A percentile compares a stretch with the other conserved stretches of the same genome.
phyloP scores from a whole-genome alignment of 208 protist species.

The Acanthamoeba polyphaga region DNA sequence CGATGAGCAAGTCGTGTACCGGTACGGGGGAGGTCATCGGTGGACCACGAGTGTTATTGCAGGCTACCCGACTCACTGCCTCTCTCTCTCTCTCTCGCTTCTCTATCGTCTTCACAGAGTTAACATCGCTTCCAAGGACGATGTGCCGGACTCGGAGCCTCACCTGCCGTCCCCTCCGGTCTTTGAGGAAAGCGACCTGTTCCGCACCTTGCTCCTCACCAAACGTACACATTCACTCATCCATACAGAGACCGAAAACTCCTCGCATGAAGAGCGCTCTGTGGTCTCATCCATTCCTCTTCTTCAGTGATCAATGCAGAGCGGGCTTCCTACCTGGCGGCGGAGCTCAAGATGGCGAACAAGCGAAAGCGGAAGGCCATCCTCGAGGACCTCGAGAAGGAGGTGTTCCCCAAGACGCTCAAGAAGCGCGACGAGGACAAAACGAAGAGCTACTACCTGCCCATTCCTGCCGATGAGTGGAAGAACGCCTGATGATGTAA shows the following conservation, averaged over 20 bases:
- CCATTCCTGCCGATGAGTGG: background rate
- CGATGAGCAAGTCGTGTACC: background rate
- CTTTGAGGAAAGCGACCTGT: constrained; percentile 44
- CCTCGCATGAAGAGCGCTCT: background rate
- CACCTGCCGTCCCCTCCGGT: background rate
- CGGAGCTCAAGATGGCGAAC: constrained; percentile 55
- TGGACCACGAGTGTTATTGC: background rate
- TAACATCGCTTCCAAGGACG: constrained; percentile 38
- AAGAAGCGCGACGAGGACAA: constrained; percentile 63
- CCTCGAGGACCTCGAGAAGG: constrained; percentile 43
- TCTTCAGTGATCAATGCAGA: constrained; percentile 40
- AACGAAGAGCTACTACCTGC: constrained; percentile 41
- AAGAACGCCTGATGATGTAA: background rate
- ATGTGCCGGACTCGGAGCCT: constrained; percentile 15
- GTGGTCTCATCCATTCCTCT: background rate
- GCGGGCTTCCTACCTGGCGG: constrained; percentile 35
- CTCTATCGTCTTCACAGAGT: background rate
- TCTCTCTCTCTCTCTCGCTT: background rate
- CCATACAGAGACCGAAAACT: background rate
- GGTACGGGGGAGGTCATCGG: background rate
- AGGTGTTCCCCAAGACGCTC: constrained; percentile 12
- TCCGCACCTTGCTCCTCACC: constrained; percentile 58
- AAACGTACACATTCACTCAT: background rate
- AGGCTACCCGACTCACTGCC: background rate
- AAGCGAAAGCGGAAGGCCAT: constrained; percentile 44